Evolutionary conservation across 352 stramenopile genomes (phyloP), one percentile per base, ranked within the genome.

Genomic region (Blastocystis sp.): DNA sequence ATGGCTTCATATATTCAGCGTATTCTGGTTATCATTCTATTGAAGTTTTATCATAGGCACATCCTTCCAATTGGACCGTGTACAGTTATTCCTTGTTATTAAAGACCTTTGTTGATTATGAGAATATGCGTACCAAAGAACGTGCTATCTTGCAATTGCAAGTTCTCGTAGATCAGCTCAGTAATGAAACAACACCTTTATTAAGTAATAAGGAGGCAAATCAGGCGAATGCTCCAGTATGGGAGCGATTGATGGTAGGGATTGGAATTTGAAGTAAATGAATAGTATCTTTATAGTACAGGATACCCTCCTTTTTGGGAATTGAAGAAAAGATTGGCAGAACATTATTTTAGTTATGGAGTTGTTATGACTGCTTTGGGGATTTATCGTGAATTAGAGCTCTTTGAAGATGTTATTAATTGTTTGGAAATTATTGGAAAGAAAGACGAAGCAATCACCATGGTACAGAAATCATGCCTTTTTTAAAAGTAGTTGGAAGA

Each of bases 51-150:
- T 37, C 21, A n/a, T 39, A 86, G 75, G 19, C 54, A n/a, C 75
- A 86, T 42, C 57, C 75, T 0, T 16, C 51, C 0, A 86, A 88
- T 39, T 88, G 85, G 85, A 83, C 81, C 19, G 85, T 88, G 49
- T 87, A 88, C 43, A 59, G 39, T 37, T 78, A 71, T 49, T 67
- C 73, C 19, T 61, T 88, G 24, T 43, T 88, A 21, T 24, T 78
- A 4, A 88, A 88, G 9, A 42, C 71, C 0, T 87, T 59, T 78
- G 78, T 88, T 0, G 85, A 88, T 9, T 88, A 88, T 52, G 85
- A 88, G 29, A 83, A 87, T 24, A 83, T 19, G 19, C 61, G 81
- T 42, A 88, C 85, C n/a, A 88, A 88, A 39, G 85, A 88, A 63
- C 46, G 85, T n/a, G 61, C 85, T n/a, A 59, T 88, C 32, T 49